phyloP scores from a whole-genome alignment of 148 eudicot species.

The Bassia scoparia region DNA sequence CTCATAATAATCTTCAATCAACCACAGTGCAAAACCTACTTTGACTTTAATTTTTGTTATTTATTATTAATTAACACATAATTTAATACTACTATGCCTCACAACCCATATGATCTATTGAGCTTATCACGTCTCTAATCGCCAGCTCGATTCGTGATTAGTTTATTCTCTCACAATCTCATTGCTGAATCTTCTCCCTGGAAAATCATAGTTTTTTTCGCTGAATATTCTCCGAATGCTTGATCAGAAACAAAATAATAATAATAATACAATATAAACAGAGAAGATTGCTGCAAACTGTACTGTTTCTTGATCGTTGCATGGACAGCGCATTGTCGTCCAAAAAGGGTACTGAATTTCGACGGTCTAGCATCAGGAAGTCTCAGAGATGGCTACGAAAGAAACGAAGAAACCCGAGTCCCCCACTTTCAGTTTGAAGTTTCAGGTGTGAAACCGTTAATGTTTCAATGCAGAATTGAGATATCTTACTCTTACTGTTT shows the following conservation, averaged over 20 bases:
- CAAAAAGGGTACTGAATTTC: conserved; percentile 41
- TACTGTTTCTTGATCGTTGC: conserved; percentile 20
- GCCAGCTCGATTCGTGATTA: conserved; percentile 24
- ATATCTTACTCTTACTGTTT: not conserved
- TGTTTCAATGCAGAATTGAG: not conserved
- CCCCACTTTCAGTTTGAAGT: conserved; percentile 35
- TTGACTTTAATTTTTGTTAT: conserved; percentile 25
- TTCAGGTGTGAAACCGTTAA: conserved; percentile 42
- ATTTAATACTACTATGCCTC: not conserved
- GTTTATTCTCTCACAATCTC: conserved; percentile 22
- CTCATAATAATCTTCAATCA: conserved; percentile 11
- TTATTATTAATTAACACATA: not conserved
- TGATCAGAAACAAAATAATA: conserved; percentile 1
- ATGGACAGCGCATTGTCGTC: conserved; percentile 19
- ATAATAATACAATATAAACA: not conserved
- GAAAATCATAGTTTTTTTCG: not conserved
- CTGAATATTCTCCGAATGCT: not conserved
- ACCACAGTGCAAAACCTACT: conserved; percentile 22
- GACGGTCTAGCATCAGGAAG: conserved; percentile 32
- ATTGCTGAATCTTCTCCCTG: not conserved
- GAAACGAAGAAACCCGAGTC: conserved; percentile 45
- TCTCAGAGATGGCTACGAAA: conserved; percentile 47
- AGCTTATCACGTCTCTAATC: conserved; percentile 32
- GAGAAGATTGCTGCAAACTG: not conserved
- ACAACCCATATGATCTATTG: conserved; percentile 16